Evolutionary conservation across 2,329 filamentous ascomycete genomes (phyloP).

Genomic region (Fusarium dlaminii): DNA sequence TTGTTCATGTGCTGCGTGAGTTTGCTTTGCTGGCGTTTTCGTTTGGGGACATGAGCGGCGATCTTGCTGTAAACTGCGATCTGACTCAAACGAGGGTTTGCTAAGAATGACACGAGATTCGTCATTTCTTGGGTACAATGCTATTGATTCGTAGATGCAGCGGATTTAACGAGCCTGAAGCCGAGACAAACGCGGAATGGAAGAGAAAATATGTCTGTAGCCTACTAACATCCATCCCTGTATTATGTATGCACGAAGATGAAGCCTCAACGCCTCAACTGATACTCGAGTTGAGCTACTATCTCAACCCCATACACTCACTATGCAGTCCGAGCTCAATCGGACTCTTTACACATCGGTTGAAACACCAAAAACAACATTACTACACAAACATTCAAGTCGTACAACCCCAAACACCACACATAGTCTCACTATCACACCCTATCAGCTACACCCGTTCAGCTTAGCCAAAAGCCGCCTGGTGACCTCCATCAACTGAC

Average conservation of each 20-base stretch:
- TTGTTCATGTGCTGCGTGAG: slow-evolving; percentile 19
- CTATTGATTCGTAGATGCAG: not conserved
- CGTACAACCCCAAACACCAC: slow-evolving; percentile 13
- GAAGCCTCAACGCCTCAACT: not conserved
- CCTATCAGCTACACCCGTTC: not conserved
- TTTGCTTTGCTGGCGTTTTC: slow-evolving; percentile 2
- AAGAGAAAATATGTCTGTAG: not conserved
- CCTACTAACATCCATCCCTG: not conserved
- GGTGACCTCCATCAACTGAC: slow-evolving; percentile 35
- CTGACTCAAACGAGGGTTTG: slow-evolving; percentile 9
- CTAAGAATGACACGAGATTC: slow-evolving; percentile 17
- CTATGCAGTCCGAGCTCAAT: not conserved
- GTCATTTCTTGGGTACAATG: not conserved
- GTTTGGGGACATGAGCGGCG: not conserved
- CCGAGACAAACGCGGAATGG: not conserved
- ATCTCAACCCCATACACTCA: slow-evolving; percentile 4
- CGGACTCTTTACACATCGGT: not conserved
- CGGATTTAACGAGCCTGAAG: not conserved
- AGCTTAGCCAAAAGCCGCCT: slow-evolving; percentile 22
- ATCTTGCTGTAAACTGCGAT: not conserved
- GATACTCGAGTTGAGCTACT: not conserved
- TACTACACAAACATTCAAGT: slow-evolving; percentile 1
- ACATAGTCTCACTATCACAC: slow-evolving; percentile 2
- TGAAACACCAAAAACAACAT: not conserved
- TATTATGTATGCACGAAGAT: not conserved